Evolutionary conservation across 345 rosid species (phyloP), one percentile per base, ranked within the genome.

Genomic region (Citropsis articulata): DNA sequence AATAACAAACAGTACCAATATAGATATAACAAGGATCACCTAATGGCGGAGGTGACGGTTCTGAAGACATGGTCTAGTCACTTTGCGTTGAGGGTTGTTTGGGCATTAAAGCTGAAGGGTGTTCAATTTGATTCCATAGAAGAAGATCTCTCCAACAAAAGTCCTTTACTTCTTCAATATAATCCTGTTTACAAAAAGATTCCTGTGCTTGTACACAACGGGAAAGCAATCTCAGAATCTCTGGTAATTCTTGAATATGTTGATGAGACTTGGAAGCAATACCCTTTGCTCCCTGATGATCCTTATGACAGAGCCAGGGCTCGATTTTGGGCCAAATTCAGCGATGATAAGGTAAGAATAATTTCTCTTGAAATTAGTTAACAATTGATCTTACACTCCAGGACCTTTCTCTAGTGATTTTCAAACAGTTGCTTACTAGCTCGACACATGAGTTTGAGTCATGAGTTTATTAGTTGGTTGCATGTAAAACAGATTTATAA

Each of bases 21-120:
- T 36, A 36, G 40, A 35, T 35, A 35, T 35, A 35, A 35, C 36
- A 36, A 36, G 40, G 40, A 6, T 36, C 40, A 36, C 9, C 40
- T 36, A 36, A 36, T 36, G 55, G 83, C 67, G 61, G 85, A 74
- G 71, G 85, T 83, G 75, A 83, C 83, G 84, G 82, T 83, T 56
- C 57, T 85, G 22, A 83, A 83, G 72, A 75, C 85, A 81, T 85
- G 86, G 88, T 83, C 86, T 40, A 80, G 81, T 55, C 81, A 33
- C 8, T 85, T 38, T 60, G 81, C 77, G 9, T 16, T 80, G 6
- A 78, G 88, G 36, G 21, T 76, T 16, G 84, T 80, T 4, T 83
- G 86, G 88, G 88, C 82, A 65, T 6, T 85, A 71, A 75, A 83
- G 65, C 75, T 78, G 33, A 85, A 80, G 63, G 85, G 79, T 30